These are phyloP conservation scores for Alopecurus myosuroides DNA, from an alignment of 176 grass and related monocot genomes.

Conservation along the genomic window DNA sequence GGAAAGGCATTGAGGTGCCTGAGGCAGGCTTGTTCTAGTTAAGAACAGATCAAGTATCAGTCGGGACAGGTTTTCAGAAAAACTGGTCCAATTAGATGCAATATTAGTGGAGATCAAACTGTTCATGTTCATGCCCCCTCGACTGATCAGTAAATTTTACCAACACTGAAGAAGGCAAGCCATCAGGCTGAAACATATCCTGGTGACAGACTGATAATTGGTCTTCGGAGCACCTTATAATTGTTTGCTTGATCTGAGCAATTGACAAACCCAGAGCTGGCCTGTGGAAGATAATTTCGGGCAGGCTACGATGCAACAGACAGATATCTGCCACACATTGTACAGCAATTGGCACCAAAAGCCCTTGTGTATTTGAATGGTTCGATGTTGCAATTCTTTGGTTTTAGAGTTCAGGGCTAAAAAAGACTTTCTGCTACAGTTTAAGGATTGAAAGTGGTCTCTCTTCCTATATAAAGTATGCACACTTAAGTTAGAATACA, in stretches of 20 bases:
- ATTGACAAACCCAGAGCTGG: neutral
- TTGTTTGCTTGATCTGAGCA: neutral
- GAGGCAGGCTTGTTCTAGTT: neutral
- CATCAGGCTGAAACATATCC: neutral
- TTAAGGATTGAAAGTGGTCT: neutral
- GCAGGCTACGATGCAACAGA: slow-evolving; percentile 1
- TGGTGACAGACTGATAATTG: neutral
- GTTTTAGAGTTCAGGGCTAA: neutral
- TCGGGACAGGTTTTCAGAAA: neutral
- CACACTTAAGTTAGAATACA: neutral
- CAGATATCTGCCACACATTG: neutral
- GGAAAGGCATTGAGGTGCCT: neutral
- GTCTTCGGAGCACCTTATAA: neutral
- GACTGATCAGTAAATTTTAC: neutral
- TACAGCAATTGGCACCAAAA: neutral
- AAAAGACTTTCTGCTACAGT: neutral
- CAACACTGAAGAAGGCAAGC: neutral
- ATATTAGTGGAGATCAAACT: neutral
- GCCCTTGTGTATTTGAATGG: neutral
- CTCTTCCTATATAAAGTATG: neutral
- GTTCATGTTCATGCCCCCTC: neutral
- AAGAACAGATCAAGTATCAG: neutral
- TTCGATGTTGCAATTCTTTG: neutral
- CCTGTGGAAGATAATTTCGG: neutral
- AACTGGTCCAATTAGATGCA: neutral